Conservation (phyloP, 129 eudicot genomes). For the Logfia minima region DNA sequence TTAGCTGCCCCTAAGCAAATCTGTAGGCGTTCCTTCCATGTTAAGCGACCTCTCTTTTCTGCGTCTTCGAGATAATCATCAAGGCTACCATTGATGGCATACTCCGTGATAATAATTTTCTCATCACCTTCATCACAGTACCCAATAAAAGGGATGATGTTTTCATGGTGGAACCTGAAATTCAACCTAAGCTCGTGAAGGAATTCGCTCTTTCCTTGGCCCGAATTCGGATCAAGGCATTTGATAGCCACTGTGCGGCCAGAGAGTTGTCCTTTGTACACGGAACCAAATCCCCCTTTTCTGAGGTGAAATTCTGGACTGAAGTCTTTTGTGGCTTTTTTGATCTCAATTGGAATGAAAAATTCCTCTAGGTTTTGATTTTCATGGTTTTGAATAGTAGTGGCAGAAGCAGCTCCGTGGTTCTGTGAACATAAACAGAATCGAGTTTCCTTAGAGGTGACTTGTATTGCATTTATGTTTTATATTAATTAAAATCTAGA, state of each 20-base stretch:
- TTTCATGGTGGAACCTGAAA: background rate
- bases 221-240: background rate
- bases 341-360: background rate
- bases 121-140: background rate
- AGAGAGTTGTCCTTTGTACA: background rate
- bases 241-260: background rate
- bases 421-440: background rate
- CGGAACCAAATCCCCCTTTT: background rate
- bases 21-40: background rate
- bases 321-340: background rate
- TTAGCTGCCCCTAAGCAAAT: constrained; percentile 4
- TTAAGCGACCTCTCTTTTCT: background rate
- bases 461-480: too few species aligned
- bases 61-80: background rate
- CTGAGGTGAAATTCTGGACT: background rate
- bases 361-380: background rate
- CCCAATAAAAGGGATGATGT: background rate
- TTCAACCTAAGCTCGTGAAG: background rate
- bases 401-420: background rate
- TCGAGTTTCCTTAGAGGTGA: too few species aligned
- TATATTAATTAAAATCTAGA: too few species aligned
- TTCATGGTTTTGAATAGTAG: background rate
- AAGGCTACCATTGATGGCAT: constrained; percentile 1
- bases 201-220: background rate
- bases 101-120: background rate